Evolutionary conservation across 1,284 basidiomycete genomes (phyloP).

Genomic region (Ustilago crameri): DNA sequence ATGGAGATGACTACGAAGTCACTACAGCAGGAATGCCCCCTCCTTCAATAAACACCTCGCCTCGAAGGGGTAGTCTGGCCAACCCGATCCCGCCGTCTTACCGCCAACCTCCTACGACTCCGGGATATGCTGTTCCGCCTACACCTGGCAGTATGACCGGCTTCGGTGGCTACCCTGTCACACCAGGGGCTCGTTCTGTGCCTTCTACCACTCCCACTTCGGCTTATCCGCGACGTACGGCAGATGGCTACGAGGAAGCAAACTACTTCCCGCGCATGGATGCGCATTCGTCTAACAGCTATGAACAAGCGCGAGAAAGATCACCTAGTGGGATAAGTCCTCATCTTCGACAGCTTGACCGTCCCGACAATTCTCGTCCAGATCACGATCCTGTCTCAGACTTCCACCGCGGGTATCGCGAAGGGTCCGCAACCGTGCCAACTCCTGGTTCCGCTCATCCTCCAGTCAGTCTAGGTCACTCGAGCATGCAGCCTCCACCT

Average conservation of each 20-base stretch:
- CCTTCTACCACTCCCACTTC: conserved; percentile 26
- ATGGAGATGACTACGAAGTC: conserved; percentile 20
- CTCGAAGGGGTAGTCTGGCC: conserved; percentile 23
- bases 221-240: conserved; percentile 5
- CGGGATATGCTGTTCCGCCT: conserved; percentile 25
- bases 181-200: conserved; percentile 34
- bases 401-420: conserved; percentile 2
- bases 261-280: conserved; percentile 40
- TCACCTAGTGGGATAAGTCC: conserved; percentile 28
- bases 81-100: conserved; percentile 6
- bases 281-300: conserved; percentile 1
- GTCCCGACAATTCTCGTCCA: neutral
- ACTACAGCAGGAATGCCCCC: conserved; percentile 34
- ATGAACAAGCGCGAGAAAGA: conserved; percentile 8
- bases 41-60: conserved; percentile 23
- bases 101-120: conserved; percentile 15
- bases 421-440: conserved; percentile 1
- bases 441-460: conserved; percentile 22
- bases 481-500: conserved; percentile 15
- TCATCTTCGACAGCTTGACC: conserved; percentile 19
- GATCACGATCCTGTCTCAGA: conserved; percentile 9
- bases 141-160: conserved; percentile 28
- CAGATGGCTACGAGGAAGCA: conserved; percentile 25
- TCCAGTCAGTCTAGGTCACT: neutral
- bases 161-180: conserved; percentile 26